phyloP scores from a whole-genome alignment of 495 filamentous ascomycete genomes.

The Penicillium lividum region DNA sequence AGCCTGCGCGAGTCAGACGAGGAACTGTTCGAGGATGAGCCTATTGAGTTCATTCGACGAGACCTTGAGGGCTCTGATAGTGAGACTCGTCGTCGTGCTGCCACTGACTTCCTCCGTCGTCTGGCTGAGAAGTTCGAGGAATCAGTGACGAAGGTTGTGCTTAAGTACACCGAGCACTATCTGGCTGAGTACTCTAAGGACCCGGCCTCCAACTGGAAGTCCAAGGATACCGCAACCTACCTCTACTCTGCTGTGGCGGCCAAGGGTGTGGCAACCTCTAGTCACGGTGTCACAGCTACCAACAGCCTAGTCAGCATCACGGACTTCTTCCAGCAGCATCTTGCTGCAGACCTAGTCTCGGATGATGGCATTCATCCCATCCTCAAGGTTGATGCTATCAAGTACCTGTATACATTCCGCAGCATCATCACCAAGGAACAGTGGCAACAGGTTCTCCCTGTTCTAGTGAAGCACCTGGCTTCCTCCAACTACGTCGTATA shows the following conservation, averaged over 20 bases:
- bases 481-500: constrained; percentile 92
- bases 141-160: constrained; percentile 77
- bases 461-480: constrained; percentile 84
- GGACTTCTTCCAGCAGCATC: constrained; percentile 87
- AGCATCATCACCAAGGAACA: constrained; percentile 83
- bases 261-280: constrained; percentile 80
- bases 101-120: constrained; percentile 88
- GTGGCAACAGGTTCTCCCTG: constrained; percentile 84
- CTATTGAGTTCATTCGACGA: constrained; percentile 95
- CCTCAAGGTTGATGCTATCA: constrained; percentile 95
- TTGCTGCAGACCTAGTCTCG: constrained; percentile 77
- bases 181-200: constrained; percentile 67
- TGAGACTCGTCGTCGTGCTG: constrained; percentile 86
- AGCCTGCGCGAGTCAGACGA: constrained; percentile 87
- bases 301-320: constrained; percentile 82
- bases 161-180: constrained; percentile 78
- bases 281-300: constrained; percentile 84
- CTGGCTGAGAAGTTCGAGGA: constrained; percentile 85
- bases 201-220: constrained; percentile 80
- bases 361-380: constrained; percentile 71
- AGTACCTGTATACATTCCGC: constrained; percentile 93
- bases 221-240: constrained; percentile 96
- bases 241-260: constrained; percentile 92
- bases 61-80: constrained; percentile 96
- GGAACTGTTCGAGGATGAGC: constrained; percentile 96